These are phyloP conservation scores for Jackrogersella minutella DNA, from an alignment of 495 filamentous ascomycete species.

Conservation along the genomic window DNA sequence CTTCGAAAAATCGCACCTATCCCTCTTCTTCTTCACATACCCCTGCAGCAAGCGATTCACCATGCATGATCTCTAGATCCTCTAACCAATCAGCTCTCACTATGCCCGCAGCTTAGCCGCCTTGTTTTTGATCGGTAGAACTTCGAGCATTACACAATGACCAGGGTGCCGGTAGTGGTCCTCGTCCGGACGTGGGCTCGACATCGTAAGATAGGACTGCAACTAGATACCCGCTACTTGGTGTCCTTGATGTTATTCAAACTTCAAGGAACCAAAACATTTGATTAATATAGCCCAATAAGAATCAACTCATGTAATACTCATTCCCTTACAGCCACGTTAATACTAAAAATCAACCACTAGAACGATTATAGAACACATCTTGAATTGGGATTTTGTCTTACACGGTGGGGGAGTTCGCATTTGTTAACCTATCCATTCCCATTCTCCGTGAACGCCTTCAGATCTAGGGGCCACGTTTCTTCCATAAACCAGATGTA, in stretches of 20 bases:
- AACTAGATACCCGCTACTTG: too few relatives aligned
- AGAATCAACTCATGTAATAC: too few relatives aligned
- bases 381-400: not conserved
- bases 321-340: too few relatives aligned
- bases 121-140: not conserved
- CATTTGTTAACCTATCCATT: not conserved
- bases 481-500: not conserved
- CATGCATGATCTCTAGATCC: slow-evolving; percentile 1
- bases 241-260: too few relatives aligned
- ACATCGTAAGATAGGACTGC: too few relatives aligned
- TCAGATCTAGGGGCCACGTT: slow-evolving; percentile 10
- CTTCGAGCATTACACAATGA: not conserved
- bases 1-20: not conserved
- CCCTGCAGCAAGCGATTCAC: not conserved
- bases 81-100: not conserved
- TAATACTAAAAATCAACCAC: too few relatives aligned
- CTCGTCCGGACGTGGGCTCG: too few relatives aligned
- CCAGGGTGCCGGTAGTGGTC: not conserved
- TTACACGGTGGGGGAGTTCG: not conserved
- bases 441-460: slow-evolving; percentile 1
- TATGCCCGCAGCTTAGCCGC: not conserved
- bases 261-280: not conserved
- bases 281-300: not conserved
- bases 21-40: not conserved
- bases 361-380: not conserved